Conservation (phyloP, 2,329 filamentous ascomycete genomes). For the Monosporascus ibericus region DNA sequence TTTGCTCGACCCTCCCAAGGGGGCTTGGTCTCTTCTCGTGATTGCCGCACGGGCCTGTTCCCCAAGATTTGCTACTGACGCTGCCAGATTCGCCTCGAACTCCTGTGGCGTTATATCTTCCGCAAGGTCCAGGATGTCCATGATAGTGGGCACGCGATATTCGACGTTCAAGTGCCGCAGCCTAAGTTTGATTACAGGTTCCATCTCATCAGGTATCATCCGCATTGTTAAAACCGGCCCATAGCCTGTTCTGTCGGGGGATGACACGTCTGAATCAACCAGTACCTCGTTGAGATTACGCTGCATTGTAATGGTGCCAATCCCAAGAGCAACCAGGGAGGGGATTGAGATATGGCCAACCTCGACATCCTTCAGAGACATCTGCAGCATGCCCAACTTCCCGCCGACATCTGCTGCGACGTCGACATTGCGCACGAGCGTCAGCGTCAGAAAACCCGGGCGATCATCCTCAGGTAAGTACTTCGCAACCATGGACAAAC, state of each 20-base stretch:
- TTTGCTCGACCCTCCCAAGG: conserved; percentile 10
- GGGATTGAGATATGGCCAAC: conserved; percentile 79
- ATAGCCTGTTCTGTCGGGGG: conserved; percentile 19
- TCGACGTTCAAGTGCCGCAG: conserved; percentile 80
- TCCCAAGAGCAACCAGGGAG: conserved; percentile 70
- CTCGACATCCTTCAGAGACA: conserved; percentile 58
- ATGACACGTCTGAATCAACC: conserved; percentile 45
- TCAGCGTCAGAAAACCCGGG: conserved; percentile 76
- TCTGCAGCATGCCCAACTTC: conserved; percentile 58
- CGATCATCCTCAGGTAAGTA: conserved; percentile 94
- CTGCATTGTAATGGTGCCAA: conserved; percentile 55
- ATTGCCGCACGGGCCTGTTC: conserved; percentile 53
- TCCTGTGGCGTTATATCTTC: conserved; percentile 65
- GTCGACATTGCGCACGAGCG: conserved; percentile 58
- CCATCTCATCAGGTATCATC: conserved; percentile 89
- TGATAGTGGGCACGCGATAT: conserved; percentile 77
- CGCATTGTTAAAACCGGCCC: conserved; percentile 71
- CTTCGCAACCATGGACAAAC: conserved; percentile 81
- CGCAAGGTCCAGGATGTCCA: conserved; percentile 68
- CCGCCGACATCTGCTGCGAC: conserved; percentile 58
- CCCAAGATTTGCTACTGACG: conserved; percentile 72
- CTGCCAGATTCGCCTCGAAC: conserved; percentile 67
- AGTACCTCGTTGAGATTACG: conserved; percentile 68
- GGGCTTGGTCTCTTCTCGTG: conserved; percentile 21
- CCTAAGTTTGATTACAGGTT: conserved; percentile 84